Evolutionary conservation across 305 asterid species (phyloP), one percentile per base, ranked within the genome.

Genomic region (Solanum hybrid): DNA sequence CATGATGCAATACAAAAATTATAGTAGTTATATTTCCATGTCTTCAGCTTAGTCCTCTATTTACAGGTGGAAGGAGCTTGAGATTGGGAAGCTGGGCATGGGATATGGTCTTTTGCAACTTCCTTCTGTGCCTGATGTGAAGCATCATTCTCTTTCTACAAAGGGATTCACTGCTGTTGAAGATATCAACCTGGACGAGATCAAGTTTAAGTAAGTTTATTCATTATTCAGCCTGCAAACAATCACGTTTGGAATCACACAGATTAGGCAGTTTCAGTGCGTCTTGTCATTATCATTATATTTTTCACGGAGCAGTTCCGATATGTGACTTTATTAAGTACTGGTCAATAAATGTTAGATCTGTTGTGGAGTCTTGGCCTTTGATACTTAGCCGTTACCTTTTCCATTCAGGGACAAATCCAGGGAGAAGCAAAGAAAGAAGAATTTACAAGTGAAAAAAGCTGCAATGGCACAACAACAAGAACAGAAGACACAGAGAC

Each of bases 51-150:
- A 42, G 90, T 72, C 31, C 31, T 78, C 26, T 27, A 46, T 84
- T 36, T 89, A 80, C 93, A 96, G 99, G 91, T 96, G 98, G 99
- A 97, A 96, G 95, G 98, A 95, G 80, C 99, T 97, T 89, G 98
- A 97, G 92, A 95, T 96, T 87, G 99, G 99, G 91, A 96, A 94
- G 93, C 89, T 96, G 93, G 99, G 98, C 34, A 97, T 96, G 98
- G 99, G 98, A 89, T 96, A 90, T 90, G 99, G 99, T 79, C 90
- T 97, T 38, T 91, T 97, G 94, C 98, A 96, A 93, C 98, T 96
- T 87, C 99, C 99, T 84, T 88, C 98, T 1, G 93, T 96, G 94
- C 95, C 99, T 9, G 99, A 97, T 91, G 95, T 96, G 88, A 97
- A 95, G 92, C 94, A 93, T 89, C 91, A 95, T 91, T 93, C 98